Base-by-base conservation (phyloP, 2,329 filamentous ascomycete genomes). In the Hypoxylon sp. region DNA sequence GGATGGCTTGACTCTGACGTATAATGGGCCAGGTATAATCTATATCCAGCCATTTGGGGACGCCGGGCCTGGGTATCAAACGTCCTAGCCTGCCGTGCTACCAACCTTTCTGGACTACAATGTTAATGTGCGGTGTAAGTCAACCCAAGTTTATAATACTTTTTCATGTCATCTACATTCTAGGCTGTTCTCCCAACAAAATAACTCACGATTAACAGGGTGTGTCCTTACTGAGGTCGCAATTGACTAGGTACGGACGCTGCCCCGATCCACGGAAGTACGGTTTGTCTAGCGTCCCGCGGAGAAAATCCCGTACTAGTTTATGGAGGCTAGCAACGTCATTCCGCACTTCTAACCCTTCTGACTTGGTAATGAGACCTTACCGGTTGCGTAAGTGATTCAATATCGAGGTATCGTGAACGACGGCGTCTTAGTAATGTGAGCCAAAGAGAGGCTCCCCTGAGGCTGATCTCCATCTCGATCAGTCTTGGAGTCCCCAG, bases 261-360 rank as follows among this genome's bases (percentile, higher is more conserved):
- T 57, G 31, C 9, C 53, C 39, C 37, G 37, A 46, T 46, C 9
- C 6, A 22, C 39, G 37, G 8, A 44, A 55, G 22, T 13, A 44
- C 24, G 10, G 39, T 56, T 9, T 58, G 26, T 58, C 57, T 64
- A 60, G 59, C 46, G 29, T 58, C 48, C 68, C 64, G 60, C 57
- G 64, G 67, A 70, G 53, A 65, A 64, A 51, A 37, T 33, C 33
- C 46, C 47, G 33, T 52, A 42, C 54, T 55, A 61, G 42, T 39
- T 58, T 19, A 31, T 22, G 19, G 19, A 22, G 22, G 44, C 46
- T 54, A 35, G 19, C 55, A 68, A 70, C 68, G 68, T 68, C 68
- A 70, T 68, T 46, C 59, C 54, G 57, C 39, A 22, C 46, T 31
- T 33, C 61, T 24, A 55, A 48, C 33, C 46, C 63, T 55, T 37